These are phyloP conservation scores for Solanum peruvianum DNA, from an alignment of 257 asterid genomes.

Conservation along the genomic window DNA sequence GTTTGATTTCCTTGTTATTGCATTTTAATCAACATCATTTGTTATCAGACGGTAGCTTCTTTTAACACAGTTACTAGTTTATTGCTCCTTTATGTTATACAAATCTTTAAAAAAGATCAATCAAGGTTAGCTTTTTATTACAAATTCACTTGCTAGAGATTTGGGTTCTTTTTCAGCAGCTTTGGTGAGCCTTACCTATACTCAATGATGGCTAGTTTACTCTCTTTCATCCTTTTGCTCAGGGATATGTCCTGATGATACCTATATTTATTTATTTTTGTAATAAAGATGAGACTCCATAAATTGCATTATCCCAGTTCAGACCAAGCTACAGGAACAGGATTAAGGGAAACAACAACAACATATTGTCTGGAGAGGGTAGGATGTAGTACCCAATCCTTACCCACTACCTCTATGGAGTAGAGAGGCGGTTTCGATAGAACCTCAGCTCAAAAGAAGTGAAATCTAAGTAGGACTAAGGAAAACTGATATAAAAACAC, in stretches of 20 bases:
- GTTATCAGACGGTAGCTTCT: not conserved
- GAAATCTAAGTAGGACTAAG: not conserved
- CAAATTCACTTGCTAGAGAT: not conserved
- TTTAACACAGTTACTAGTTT: not conserved
- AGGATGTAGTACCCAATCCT: not conserved
- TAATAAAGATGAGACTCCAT: not conserved
- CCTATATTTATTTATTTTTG: not conserved
- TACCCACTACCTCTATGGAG: not conserved
- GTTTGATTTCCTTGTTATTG: not conserved
- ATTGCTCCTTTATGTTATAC: not conserved
- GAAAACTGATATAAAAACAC: not conserved
- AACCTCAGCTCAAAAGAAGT: not conserved
- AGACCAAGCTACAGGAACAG: not conserved
- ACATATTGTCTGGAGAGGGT: not conserved
- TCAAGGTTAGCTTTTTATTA: not conserved
- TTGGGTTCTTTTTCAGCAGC: not conserved
- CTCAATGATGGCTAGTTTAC: not conserved
- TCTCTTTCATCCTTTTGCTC: not conserved
- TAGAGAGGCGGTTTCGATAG: not conserved
- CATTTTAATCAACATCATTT: not conserved
- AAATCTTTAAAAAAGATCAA: not conserved
- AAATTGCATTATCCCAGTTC: not conserved
- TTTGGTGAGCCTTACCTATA: not conserved
- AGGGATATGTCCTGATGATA: not conserved
- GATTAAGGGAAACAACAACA: not conserved